phyloP scores from a whole-genome alignment of 2,329 filamentous ascomycete species.

The Venturia asperata region DNA sequence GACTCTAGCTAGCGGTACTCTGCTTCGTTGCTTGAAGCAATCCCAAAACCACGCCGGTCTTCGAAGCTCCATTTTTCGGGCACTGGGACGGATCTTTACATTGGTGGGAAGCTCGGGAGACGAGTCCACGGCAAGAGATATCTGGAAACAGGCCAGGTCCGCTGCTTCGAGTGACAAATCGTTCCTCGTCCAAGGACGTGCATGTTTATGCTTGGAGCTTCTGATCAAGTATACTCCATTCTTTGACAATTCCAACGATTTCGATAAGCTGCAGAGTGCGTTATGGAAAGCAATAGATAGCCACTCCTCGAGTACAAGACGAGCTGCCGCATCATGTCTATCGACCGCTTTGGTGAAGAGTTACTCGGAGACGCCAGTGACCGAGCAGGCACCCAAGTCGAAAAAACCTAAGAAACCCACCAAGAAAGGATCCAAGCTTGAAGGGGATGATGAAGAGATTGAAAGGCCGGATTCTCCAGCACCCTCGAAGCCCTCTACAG shows the following conservation, averaged over 20 bases:
- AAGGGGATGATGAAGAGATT: constrained; percentile 66
- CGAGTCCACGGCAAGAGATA: constrained; percentile 75
- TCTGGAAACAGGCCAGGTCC: constrained; percentile 85
- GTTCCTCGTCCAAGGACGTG: constrained; percentile 67
- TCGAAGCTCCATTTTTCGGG: constrained; percentile 67
- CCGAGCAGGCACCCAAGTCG: constrained; percentile 48
- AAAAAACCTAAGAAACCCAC: constrained; percentile 69
- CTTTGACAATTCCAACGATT: constrained; percentile 83
- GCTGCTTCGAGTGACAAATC: constrained; percentile 75
- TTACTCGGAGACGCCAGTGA: constrained; percentile 56
- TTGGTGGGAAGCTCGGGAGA: constrained; percentile 75
- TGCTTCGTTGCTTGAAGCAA: constrained; percentile 73
- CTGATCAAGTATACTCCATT: constrained; percentile 66
- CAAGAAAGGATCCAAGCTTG: constrained; percentile 54
- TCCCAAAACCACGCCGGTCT: constrained; percentile 75
- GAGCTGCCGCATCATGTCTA: constrained; percentile 79
- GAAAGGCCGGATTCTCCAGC: constrained; percentile 66
- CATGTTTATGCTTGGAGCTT: constrained; percentile 70
- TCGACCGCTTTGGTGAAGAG: constrained; percentile 76
- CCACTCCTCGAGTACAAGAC: constrained; percentile 64
- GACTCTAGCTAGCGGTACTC: constrained; percentile 60
- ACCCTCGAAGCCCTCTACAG: constrained; percentile 62
- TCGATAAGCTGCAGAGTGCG: constrained; percentile 75
- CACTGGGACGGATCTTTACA: constrained; percentile 66
- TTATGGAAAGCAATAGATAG: constrained; percentile 86